Percentiles rank a stretch among this genome's conserved stretches.
phyloP scores from a whole-genome alignment of 192 early-diverging fungal genomes.

The Rhizophlyctis rosea region DNA sequence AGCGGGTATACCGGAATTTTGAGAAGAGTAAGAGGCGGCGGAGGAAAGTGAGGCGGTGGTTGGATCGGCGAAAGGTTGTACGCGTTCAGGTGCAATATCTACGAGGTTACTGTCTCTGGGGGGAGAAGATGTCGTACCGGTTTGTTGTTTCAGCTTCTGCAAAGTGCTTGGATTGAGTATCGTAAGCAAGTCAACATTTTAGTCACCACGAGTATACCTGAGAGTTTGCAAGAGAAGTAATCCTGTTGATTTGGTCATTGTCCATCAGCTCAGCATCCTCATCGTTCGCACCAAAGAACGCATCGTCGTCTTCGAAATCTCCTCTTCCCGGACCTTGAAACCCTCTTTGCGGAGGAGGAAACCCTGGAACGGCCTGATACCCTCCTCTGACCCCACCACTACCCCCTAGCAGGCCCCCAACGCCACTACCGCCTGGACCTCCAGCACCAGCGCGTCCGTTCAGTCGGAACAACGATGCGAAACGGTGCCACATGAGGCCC shows the following conservation, averaged over 20 bases:
- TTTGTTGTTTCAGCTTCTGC: background rate
- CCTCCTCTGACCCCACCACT: background rate
- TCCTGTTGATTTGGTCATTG: slow-evolving; percentile 20
- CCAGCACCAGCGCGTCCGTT: too few relatives aligned
- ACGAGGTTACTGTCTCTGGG: background rate
- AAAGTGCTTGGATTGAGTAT: too few relatives aligned
- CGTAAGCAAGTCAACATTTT: background rate
- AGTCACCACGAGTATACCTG: background rate
- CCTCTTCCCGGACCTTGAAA: background rate
- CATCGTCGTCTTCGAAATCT: slow-evolving; percentile 14
- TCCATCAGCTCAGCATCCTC: slow-evolving; percentile 28
- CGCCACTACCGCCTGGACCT: background rate
- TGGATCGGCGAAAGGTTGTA: background rate
- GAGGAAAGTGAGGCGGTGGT: background rate
- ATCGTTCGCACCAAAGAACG: slow-evolving; percentile 18
- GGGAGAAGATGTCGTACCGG: slow-evolving; percentile 6
- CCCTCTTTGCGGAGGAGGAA: too few relatives aligned
- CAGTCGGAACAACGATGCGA: background rate
- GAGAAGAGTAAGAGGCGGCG: background rate
- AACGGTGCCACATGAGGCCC: background rate
- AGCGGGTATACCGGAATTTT: background rate
- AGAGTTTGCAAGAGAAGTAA: background rate
- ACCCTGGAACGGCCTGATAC: background rate
- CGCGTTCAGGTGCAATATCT: background rate
- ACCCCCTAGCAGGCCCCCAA: background rate